phyloP scores from a whole-genome alignment of 2,329 filamentous ascomycete species.

The Fusarium sp. region DNA sequence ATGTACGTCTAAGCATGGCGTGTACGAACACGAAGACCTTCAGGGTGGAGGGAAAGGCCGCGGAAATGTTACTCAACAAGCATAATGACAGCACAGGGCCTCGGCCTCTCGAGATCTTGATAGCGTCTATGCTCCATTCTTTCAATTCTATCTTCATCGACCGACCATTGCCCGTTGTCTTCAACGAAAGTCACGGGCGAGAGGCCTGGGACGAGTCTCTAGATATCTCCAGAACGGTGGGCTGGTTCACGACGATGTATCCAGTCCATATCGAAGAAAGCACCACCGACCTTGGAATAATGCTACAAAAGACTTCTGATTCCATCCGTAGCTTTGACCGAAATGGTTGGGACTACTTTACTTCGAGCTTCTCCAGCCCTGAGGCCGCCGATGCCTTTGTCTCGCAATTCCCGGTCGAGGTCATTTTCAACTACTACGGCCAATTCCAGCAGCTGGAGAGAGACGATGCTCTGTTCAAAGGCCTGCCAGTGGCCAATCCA shows the following conservation, averaged over 20 bases:
- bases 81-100: neutral
- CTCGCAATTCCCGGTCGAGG: slow-evolving; percentile 52
- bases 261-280: neutral
- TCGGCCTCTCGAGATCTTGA: neutral
- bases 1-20: neutral
- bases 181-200: neutral
- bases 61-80: neutral
- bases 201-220: neutral
- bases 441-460: slow-evolving; percentile 43
- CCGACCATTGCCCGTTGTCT: neutral
- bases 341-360: slow-evolving; percentile 43
- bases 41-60: neutral
- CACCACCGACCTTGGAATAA: neutral
- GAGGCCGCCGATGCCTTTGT: slow-evolving; percentile 48
- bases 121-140: neutral
- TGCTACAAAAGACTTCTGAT: slow-evolving; percentile 43
- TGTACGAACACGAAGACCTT: neutral
- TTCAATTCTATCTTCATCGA: neutral
- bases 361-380: slow-evolving; percentile 28
- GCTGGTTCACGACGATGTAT: neutral
- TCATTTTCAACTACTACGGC: slow-evolving; percentile 46
- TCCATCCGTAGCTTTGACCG: slow-evolving; percentile 26
- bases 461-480: slow-evolving; percentile 6
- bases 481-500: neutral
- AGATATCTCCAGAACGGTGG: neutral